Base-by-base conservation (phyloP, 2,329 filamentous ascomycete species). In the Hypoxylon sp. region DNA sequence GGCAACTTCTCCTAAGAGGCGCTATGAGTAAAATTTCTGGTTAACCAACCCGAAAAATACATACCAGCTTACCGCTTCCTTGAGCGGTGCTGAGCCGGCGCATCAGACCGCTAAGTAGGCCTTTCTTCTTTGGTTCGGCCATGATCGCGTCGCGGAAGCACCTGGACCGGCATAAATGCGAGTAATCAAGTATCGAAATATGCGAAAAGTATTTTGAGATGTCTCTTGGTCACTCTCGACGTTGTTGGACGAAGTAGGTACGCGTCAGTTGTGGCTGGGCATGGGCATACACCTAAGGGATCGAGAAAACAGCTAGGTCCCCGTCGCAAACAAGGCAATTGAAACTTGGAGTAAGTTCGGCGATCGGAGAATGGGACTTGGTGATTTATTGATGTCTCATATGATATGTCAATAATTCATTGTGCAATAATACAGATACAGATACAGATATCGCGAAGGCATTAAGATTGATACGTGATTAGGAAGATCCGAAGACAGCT, bases 71-170 rank as follows among this genome's bases (percentile, higher is more conserved):
- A 44, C 75, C 74, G 53, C 70, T 71, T 66, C 79, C 78, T 60
- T 77, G 79, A 22, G 82, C 79, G 59, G 80, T 79, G 76, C 83
- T 85, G 67, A 82, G 82, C 68, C 80, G 83, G 69, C 85, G 83
- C 72, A 89, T 81, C 61, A 89, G 78, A 66, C 80, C 80, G 33
- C 81, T 80, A 83, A 82, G 84, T 68, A 87, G 84, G 54, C 82
- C 79, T 72, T 82, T 84, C 78, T 83, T 83, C 73, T 81, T 81
- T 58, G 73, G 71, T 71, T 77, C 76, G 58, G 72, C 69, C 76
- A 77, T 77, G 59, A 50, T 71, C 64, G 35, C 49, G 60, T 67
- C 30, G 66, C 35, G 42, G 46, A 61, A 68, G 51, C 44, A 66
- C 54, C 64, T 63, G 66, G 61, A 35, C 44, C 50, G 61, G 62